Evolutionary conservation across 176 grass and related monocot genomes (phyloP).

Genomic region (Rhynchospora breviuscula): DNA sequence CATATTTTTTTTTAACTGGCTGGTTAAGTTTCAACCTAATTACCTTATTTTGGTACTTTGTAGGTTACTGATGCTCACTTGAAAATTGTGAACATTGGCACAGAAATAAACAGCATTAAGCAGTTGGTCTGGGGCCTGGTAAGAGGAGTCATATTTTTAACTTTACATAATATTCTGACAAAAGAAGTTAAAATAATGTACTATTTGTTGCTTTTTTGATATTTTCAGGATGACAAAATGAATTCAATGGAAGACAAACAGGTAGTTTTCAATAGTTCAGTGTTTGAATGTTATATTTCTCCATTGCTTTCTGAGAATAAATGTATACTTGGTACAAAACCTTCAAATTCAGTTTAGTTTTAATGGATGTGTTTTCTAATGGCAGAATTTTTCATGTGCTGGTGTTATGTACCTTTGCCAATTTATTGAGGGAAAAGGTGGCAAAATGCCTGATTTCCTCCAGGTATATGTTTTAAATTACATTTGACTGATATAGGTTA

Average conservation of each 20-base stretch:
- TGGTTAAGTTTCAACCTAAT: background rate
- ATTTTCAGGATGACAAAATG: constrained; percentile 73
- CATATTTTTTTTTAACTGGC: background rate
- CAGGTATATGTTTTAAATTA: constrained; percentile 6
- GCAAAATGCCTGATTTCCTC: constrained; percentile 73
- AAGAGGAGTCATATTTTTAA: constrained; percentile 21
- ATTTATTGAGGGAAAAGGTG: constrained; percentile 89
- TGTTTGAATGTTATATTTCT: background rate
- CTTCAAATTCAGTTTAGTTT: constrained; percentile 18
- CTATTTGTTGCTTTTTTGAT: background rate
- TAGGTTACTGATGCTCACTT: constrained; percentile 80
- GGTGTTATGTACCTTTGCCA: constrained; percentile 98
- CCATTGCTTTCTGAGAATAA: background rate
- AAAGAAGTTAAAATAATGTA: constrained; percentile 24
- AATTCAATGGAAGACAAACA: constrained; percentile 87
- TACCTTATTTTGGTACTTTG: constrained; percentile 20
- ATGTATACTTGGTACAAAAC: background rate
- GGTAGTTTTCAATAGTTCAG: constrained; percentile 28
- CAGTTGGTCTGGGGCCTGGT: constrained; percentile 86
- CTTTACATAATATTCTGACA: constrained; percentile 21
- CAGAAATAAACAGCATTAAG: constrained; percentile 71
- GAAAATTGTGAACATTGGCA: constrained; percentile 78
- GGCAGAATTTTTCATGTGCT: constrained; percentile 77
- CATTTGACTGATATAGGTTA: background rate
- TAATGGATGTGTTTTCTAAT: background rate